Conservation (phyloP, 768 basidiomycete species). For the Strobilomyces dryophilus region DNA sequence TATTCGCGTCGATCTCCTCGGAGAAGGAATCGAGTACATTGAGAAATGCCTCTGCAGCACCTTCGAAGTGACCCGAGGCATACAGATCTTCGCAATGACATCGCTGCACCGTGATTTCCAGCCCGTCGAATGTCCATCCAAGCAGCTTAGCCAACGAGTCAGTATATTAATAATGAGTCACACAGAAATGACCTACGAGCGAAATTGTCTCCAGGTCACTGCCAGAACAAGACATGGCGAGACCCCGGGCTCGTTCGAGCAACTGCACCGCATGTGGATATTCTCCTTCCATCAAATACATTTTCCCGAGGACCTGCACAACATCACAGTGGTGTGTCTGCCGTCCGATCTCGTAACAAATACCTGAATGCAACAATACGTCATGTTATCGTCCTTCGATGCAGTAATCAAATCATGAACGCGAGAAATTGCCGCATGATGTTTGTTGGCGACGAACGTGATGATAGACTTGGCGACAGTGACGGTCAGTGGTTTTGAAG, state of each 20-base stretch:
- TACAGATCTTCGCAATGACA: background rate
- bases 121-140: too few species aligned
- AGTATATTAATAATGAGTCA: too few species aligned
- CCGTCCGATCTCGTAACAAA: background rate
- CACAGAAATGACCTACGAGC: background rate
- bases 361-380: too few species aligned
- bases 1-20: background rate
- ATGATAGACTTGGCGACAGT: background rate
- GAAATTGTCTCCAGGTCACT: background rate
- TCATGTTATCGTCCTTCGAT: background rate
- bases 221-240: background rate
- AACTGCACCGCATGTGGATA: background rate
- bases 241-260: background rate
- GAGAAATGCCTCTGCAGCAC: too few species aligned
- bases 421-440: slow-evolving; percentile 1
- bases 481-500: background rate
- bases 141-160: too few species aligned
- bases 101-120: background rate
- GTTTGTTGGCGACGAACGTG: background rate
- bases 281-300: background rate
- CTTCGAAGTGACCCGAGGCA: too few species aligned
- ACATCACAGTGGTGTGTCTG: background rate
- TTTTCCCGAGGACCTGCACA: slow-evolving; percentile 4
- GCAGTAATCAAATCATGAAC: background rate
- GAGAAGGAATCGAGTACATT: too few species aligned